These are phyloP conservation scores for Lepiota brunneoincarnata DNA, from an alignment of 768 basidiomycete species.

Conservation along the genomic window DNA sequence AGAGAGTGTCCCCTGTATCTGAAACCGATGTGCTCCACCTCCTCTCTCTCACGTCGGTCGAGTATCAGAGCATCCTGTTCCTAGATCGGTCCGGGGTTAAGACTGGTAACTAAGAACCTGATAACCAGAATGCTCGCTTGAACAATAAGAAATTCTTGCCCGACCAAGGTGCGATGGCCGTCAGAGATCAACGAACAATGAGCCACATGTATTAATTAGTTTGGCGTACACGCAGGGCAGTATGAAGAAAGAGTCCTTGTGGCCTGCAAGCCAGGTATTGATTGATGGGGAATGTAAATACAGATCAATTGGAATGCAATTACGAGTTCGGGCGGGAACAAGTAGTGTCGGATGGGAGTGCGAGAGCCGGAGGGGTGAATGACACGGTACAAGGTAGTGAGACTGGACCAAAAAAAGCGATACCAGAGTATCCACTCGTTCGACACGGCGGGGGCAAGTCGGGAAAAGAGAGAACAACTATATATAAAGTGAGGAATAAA, in stretches of 20 bases:
- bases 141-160: neutral
- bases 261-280: slow-evolving; percentile 7
- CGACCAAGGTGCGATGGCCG: neutral
- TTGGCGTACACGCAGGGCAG: slow-evolving; percentile 4
- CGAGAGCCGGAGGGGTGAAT: neutral
- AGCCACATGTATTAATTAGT: slow-evolving; percentile 11
- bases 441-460: slow-evolving; percentile 32
- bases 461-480: slow-evolving; percentile 36
- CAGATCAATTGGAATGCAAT: slow-evolving; percentile 7
- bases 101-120: slow-evolving; percentile 5
- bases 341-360: slow-evolving; percentile 1
- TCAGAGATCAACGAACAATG: neutral
- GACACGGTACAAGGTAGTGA: slow-evolving; percentile 9
- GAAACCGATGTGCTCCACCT: neutral
- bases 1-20: neutral
- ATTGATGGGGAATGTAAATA: slow-evolving; percentile 10
- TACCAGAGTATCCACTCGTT: slow-evolving; percentile 29
- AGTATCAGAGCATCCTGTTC: neutral
- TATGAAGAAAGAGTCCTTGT: slow-evolving; percentile 10
- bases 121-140: neutral
- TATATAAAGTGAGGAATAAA: slow-evolving; percentile 85
- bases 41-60: slow-evolving; percentile 7
- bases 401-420: slow-evolving; percentile 36
- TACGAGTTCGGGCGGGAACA: slow-evolving; percentile 2
- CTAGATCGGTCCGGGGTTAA: slow-evolving; percentile 8